Evolutionary conservation across 495 filamentous ascomycete species (phyloP), one percentile per base, ranked within the genome.

Genomic region (Lophiotrema nucula): DNA sequence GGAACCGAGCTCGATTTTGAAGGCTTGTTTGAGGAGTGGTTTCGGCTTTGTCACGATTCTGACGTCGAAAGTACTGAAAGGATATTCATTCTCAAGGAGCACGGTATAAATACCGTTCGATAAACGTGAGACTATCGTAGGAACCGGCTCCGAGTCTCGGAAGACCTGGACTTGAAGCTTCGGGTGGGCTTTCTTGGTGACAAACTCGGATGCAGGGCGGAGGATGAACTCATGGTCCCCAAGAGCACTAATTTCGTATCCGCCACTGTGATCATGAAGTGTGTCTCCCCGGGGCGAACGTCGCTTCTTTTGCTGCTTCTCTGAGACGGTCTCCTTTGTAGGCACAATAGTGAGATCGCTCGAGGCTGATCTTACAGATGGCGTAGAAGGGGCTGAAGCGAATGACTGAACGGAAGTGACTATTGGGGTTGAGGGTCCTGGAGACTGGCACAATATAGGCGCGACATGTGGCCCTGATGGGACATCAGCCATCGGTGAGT

Each of bases 141-240:
- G 61, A 37, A 87, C 72, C 18, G 65, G 48, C 45, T 69, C 65
- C 13, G 60, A 71, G 23, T 72, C 67, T 28, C 80, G 77, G 25
- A 65, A 72, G 37, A 85, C 77, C 25, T 72, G 74, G 41, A 85
- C 76, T 33, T 73, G 72, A 52, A 87, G 79, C 13, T 65, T 73
- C 13, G 72, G 71, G 62, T 79, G 85, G 53, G 71, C 79, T 44
- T 73, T 68, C 19, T 41, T 33, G 26, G 70, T 65, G 15, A 69
- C 62, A 56, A 81, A 73, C 42, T 74, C 74, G 44, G 72, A 73
- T 12, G 83, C 81, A 11, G 82, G 78, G 43, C 79, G 80, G 52
- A 87, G 76, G 24, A 85, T 65, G 53, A 87, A 76, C 62, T 87
- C 78, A 53, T 75, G 78, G 57, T 86, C 79, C 8, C 82, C 83